Conservation (phyloP, 129 eudicot genomes). For the Tanacetum coccineum region DNA sequence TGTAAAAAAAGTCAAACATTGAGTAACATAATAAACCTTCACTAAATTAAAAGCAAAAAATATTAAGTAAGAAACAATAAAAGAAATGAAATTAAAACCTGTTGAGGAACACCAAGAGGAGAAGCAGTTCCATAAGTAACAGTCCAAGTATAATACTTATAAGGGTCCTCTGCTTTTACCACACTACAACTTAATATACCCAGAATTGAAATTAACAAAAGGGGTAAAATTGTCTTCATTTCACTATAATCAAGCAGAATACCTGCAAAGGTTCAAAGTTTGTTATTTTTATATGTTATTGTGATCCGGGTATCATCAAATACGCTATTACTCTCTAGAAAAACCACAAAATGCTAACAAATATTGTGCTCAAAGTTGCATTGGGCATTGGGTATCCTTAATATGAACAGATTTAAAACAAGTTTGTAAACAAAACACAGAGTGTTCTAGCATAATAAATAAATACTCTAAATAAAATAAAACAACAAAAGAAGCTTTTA, state of each 20-base stretch:
- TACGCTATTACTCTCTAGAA: too few species aligned
- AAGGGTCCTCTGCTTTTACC: conserved; percentile 84
- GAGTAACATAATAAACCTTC: not conserved
- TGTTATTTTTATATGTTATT: not conserved
- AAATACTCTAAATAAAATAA: not conserved
- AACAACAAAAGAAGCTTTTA: too few species aligned
- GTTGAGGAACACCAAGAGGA: conserved; percentile 90
- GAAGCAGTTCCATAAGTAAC: conserved; percentile 87
- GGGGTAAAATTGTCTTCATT: conserved; percentile 44
- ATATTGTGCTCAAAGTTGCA: not conserved
- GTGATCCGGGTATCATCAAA: conserved; percentile 13
- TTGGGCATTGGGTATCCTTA: not conserved
- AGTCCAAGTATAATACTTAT: conserved; percentile 81
- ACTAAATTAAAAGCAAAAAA: not conserved
- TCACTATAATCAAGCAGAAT: conserved; percentile 11
- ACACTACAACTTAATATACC: conserved; percentile 37
- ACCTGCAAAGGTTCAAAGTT: conserved; percentile 29
- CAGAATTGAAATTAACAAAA: conserved; percentile 36
- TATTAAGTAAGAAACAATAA: not conserved
- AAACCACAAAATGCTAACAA: not conserved
- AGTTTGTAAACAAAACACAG: conserved; percentile 7
- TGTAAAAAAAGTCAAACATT: conserved; percentile 29
- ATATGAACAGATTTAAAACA: not conserved
- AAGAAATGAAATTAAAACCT: conserved; percentile 39
- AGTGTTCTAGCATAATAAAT: conserved; percentile 1